Evolutionary conservation across 495 filamentous ascomycete species (phyloP).

Genomic region (Aspergillus bertholletiae): DNA sequence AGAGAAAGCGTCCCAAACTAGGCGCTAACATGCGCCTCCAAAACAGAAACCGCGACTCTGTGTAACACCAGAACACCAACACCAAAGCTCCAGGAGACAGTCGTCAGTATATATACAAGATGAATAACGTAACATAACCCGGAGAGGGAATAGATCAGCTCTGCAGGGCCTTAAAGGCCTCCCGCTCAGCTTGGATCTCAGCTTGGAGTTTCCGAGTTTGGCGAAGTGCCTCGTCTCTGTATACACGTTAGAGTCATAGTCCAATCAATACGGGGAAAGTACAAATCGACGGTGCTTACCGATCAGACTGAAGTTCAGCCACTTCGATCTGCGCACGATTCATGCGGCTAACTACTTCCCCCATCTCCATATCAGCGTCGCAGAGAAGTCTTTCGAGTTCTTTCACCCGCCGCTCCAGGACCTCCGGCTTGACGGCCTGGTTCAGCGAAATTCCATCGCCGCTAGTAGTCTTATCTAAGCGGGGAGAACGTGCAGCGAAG

Average conservation of each 20-base stretch:
- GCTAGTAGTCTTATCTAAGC: constrained; percentile 55
- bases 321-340: constrained; percentile 94
- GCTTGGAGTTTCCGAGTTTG: constrained; percentile 74
- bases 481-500: constrained; percentile 54
- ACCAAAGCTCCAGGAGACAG: neutral
- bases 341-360: constrained; percentile 88
- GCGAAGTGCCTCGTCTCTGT: constrained; percentile 78
- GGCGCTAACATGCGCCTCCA: neutral
- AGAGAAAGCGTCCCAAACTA: neutral
- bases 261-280: constrained; percentile 4
- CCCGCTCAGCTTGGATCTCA: constrained; percentile 56
- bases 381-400: constrained; percentile 80
- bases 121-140: neutral
- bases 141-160: constrained; percentile 10
- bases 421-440: constrained; percentile 67
- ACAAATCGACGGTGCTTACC: constrained; percentile 47
- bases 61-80: neutral
- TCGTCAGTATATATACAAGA: neutral
- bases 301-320: constrained; percentile 82
- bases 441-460: constrained; percentile 51
- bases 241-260: constrained; percentile 23
- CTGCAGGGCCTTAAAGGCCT: constrained; percentile 47
- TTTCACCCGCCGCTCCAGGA: constrained; percentile 66
- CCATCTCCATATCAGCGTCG: constrained; percentile 89
- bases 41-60: neutral